These are phyloP conservation scores for Albophoma yamanashiensis DNA, from an alignment of 2,329 filamentous ascomycete genomes.

Conservation along the genomic window DNA sequence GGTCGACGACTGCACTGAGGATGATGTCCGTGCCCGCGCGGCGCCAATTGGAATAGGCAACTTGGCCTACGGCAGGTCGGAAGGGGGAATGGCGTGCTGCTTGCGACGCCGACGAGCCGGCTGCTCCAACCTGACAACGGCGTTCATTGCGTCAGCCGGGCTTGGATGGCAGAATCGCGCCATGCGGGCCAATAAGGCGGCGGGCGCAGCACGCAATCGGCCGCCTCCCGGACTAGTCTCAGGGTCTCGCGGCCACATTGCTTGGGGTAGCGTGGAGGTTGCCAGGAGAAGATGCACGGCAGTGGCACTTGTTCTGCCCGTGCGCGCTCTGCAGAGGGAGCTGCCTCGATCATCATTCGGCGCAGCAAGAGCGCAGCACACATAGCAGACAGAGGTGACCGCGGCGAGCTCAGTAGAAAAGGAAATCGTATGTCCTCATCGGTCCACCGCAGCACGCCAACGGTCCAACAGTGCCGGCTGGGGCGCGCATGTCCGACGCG, in stretches of 20 bases:
- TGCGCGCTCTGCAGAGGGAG: background rate
- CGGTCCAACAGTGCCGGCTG: background rate
- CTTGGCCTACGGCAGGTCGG: background rate
- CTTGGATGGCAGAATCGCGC: slow-evolving; percentile 15
- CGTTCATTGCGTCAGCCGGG: slow-evolving; percentile 17
- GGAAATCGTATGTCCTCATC: too few relatives aligned
- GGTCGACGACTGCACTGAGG: background rate
- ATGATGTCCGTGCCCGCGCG: background rate
- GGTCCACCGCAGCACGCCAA: too few relatives aligned
- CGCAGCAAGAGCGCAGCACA: background rate
- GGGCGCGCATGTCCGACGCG: background rate
- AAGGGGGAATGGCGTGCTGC: background rate
- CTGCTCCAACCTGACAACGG: background rate
- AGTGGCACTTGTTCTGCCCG: background rate
- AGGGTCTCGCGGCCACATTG: background rate
- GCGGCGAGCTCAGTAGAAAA: background rate
- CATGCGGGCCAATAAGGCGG: slow-evolving; percentile 12
- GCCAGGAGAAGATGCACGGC: too few relatives aligned
- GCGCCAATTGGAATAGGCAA: background rate
- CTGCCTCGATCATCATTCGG: background rate
- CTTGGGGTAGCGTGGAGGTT: background rate
- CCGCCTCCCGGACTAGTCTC: slow-evolving; percentile 3
- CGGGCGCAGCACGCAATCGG: slow-evolving; percentile 17
- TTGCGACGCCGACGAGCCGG: background rate
- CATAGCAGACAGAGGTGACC: background rate